Conservation (phyloP, 345 rosid species). For the Sapria himalayana region DNA sequence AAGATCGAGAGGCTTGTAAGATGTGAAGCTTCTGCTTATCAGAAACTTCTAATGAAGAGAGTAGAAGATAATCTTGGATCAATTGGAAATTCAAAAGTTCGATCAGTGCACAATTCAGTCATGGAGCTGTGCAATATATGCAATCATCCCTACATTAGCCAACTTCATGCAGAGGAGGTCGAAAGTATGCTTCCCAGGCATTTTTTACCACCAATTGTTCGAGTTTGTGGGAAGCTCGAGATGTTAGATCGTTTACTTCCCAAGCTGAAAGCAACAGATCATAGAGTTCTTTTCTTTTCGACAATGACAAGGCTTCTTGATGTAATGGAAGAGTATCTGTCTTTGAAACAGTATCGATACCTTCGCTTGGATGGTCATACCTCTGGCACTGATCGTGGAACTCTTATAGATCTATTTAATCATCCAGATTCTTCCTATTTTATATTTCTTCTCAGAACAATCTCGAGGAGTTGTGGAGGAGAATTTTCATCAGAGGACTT, state of each 20-base stretch:
- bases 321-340: slow-evolving; percentile 86
- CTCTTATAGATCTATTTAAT: slow-evolving; percentile 58
- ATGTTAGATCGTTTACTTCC: slow-evolving; percentile 84
- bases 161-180: no score
- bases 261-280: slow-evolving; percentile 77
- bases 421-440: slow-evolving; percentile 49
- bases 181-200: slow-evolving; percentile 51
- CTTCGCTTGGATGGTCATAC: slow-evolving; percentile 92
- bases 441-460: slow-evolving; percentile 81
- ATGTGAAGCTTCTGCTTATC: no score
- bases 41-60: no score
- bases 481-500: slow-evolving; percentile 74
- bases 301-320: slow-evolving; percentile 96
- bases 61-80: no score
- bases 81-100: no score
- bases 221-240: slow-evolving; percentile 94
- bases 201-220: slow-evolving; percentile 58
- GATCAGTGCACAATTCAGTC: no score
- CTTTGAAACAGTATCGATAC: slow-evolving; percentile 45
- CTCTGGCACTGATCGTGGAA: slow-evolving; percentile 78
- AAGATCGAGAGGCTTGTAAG: no score
- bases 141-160: no score
- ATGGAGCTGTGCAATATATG: no score
- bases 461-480: slow-evolving; percentile 93
- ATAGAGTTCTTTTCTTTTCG: slow-evolving; percentile 90